Evolutionary conservation across 2,329 filamentous ascomycete genomes (phyloP).

Genomic region (Ophiostoma sp.): DNA sequence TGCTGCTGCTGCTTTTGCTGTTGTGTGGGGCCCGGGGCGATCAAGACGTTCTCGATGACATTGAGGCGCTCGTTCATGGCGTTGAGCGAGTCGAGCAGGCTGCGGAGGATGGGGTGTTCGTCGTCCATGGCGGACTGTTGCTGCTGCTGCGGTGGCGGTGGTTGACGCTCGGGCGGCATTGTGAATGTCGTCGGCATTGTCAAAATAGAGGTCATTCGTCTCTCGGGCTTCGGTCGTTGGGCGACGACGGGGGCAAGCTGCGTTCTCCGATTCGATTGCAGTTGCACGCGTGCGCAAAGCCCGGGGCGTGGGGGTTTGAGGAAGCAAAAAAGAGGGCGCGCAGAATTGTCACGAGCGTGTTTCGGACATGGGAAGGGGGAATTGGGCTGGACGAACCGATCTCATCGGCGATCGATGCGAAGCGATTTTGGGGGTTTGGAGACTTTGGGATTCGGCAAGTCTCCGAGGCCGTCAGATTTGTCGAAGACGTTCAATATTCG

Average conservation of each 20-base stretch:
- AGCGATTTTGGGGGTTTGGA: not conserved
- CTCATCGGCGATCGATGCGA: conserved; percentile 11
- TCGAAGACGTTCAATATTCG: not conserved
- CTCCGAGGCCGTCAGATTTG: not conserved
- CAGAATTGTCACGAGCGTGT: not conserved
- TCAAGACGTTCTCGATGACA: conserved; percentile 35
- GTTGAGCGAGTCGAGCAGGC: conserved; percentile 35
- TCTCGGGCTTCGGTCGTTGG: too few relatives aligned
- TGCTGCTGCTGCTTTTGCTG: not conserved
- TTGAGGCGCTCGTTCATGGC: conserved; percentile 37
- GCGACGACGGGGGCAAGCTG: not conserved
- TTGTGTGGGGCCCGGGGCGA: conserved; percentile 19
- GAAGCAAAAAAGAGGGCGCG: not conserved
- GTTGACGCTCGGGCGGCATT: not conserved
- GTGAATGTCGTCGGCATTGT: not conserved
- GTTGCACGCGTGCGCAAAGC: not conserved
- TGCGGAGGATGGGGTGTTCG: conserved; percentile 26
- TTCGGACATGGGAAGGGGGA: conserved; percentile 7
- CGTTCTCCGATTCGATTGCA: not conserved
- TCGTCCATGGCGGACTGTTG: conserved; percentile 24
- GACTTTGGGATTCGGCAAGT: not conserved
- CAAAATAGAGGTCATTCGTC: not conserved
- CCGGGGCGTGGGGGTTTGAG: not conserved
- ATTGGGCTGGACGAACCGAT: too few relatives aligned
- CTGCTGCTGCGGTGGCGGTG: not conserved